A percentile compares a stretch with the other conserved stretches of the same genome.
phyloP scores from a whole-genome alignment of 129 eudicot genomes.

The sunflower (Helianthus annuus) region DNA sequence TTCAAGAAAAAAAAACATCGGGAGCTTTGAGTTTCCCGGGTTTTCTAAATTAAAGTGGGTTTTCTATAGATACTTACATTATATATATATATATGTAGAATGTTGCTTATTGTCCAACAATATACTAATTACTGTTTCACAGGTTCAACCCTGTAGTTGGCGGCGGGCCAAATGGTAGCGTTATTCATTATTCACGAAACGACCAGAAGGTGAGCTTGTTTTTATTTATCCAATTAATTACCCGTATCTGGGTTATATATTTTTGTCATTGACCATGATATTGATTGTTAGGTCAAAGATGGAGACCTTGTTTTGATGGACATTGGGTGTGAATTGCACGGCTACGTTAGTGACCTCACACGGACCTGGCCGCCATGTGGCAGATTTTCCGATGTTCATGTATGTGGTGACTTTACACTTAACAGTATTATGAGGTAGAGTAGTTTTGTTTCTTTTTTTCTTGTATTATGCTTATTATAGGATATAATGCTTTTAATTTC shows the following conservation, averaged over 20 bases:
- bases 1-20: too few relatives aligned
- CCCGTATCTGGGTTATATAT: neutral
- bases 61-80: too few relatives aligned
- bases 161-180: slow-evolving; percentile 93
- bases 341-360: slow-evolving; percentile 96
- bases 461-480: neutral
- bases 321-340: slow-evolving; percentile 91
- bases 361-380: slow-evolving; percentile 99
- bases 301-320: slow-evolving; percentile 95
- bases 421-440: slow-evolving; percentile 4
- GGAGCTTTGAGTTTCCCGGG: too few relatives aligned
- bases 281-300: slow-evolving; percentile 54
- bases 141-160: slow-evolving; percentile 99
- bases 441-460: slow-evolving; percentile 1
- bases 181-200: slow-evolving; percentile 94
- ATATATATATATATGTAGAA: too few relatives aligned
- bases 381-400: slow-evolving; percentile 69
- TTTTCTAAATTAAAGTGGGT: too few relatives aligned
- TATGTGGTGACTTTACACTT: slow-evolving; percentile 41
- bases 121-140: slow-evolving; percentile 12
- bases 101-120: slow-evolving; percentile 11
- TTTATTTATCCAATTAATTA: slow-evolving; percentile 16
- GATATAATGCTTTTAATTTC: slow-evolving; percentile 20
- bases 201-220: slow-evolving; percentile 77
- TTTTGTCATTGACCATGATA: neutral